Evolutionary conservation across 495 filamentous ascomycete genomes (phyloP).

Genomic region (Penicillium canariense): DNA sequence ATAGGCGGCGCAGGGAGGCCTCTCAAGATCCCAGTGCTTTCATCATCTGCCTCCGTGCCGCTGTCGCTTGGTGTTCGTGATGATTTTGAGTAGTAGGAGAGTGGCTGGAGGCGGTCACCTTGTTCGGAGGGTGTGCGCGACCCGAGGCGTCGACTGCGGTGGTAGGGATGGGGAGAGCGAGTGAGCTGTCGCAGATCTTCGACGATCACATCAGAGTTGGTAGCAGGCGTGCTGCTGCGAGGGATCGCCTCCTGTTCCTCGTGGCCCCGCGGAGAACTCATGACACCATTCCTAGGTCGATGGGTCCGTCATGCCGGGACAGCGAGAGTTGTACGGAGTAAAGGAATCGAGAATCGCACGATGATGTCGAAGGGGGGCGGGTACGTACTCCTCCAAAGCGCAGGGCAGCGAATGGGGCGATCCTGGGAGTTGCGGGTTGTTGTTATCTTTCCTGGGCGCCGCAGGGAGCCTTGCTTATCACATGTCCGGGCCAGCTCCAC

Average conservation of each 20-base stretch:
- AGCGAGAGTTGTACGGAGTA: not conserved
- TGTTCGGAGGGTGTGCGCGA: conserved; percentile 27
- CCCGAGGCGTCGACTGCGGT: conserved; percentile 40
- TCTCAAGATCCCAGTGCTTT: conserved; percentile 66
- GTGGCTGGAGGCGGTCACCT: conserved; percentile 25
- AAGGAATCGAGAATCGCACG: not conserved
- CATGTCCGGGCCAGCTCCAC: conserved; percentile 20
- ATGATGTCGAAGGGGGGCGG: not conserved
- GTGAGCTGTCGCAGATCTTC: conserved; percentile 53
- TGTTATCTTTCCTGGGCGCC: conserved; percentile 32
- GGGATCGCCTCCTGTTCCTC: conserved; percentile 33
- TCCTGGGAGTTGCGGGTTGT: conserved; percentile 11
- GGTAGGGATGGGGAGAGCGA: conserved; percentile 77
- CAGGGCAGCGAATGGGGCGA: not conserved
- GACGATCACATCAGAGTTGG: conserved; percentile 20
- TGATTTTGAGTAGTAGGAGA: conserved; percentile 27
- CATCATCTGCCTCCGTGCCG: conserved; percentile 90
- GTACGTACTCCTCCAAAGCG: not conserved
- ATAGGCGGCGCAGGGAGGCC: conserved; percentile 74
- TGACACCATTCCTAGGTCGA: conserved; percentile 40
- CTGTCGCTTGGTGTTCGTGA: conserved; percentile 74
- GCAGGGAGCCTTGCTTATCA: conserved; percentile 32
- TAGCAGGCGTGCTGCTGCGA: conserved; percentile 23
- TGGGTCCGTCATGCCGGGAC: conserved; percentile 35
- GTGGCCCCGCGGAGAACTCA: conserved; percentile 39